Base-by-base conservation (phyloP, 257 asterid genomes). In the Gardenia jasminoides region DNA sequence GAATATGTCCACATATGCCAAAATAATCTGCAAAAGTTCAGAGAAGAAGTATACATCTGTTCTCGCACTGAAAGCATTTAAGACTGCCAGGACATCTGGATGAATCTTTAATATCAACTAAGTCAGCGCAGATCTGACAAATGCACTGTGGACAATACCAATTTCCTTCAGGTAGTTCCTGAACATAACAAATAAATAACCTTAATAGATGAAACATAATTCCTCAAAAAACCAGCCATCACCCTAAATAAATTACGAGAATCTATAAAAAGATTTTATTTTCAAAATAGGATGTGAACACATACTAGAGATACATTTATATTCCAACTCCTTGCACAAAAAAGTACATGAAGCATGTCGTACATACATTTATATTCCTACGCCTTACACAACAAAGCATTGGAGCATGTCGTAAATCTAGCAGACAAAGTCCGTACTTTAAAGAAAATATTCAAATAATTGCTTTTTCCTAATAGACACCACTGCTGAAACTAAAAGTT, bases 131-230 rank as follows among this genome's bases (percentile, higher is more conserved):
- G 86, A 88, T 86, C 87, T 75, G 92, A 88, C 99, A 96, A 68
- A 97, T 88, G 86, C 99, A 96, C 76, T 92, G 96, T n/a, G 94
- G 90, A 79, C 99, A 96, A 77, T 92, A 96, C 99, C 98, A 96
- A 79, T 89, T 89, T 87, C 99, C 99, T 87, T 93, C 98, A 66
- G 98, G 98, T 76, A 96, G 87, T 76, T 93, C 97, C 99, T 96
- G 92, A 69, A 75, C 66, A 82, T 75, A 75, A 79, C 79, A 66
- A 72, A 76, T 30, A 28, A 72, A 79, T 15, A 62, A 67, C n/a
- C 70, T 78, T 70, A 80, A 74, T 82, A 44, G 33, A 54, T 30
- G 75, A 43, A 78, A 69, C 31, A 59, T 41, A 39, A 17, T 33
- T 76, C 69, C 30, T 36, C 20, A 58, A 1, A 26, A 68, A 56